phyloP scores from a whole-genome alignment of 441 rosid species.

The Bocquillonia castaneifolia region DNA sequence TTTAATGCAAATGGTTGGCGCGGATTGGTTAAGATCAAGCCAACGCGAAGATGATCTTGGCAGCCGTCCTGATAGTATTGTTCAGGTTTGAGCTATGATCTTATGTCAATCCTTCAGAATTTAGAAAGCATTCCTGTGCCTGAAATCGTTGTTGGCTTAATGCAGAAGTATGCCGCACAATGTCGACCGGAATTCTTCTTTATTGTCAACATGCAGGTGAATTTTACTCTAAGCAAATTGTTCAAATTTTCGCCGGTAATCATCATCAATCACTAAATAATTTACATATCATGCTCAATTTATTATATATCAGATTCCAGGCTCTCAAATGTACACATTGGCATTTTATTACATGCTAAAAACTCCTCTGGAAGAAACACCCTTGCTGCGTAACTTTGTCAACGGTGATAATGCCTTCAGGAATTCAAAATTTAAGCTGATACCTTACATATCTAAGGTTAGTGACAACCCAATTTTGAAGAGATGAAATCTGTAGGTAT shows the following conservation, averaged over 20 bases:
- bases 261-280: not conserved
- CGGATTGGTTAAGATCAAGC: constrained; percentile 82
- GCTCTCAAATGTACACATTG: constrained; percentile 50
- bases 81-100: constrained; percentile 45
- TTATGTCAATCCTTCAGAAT: no score
- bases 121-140: not conserved
- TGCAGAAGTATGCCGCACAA: constrained; percentile 48
- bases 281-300: not conserved
- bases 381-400: constrained; percentile 66
- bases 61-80: constrained; percentile 57
- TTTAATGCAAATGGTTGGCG: constrained; percentile 82
- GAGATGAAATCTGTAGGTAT: not conserved
- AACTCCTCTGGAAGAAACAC: constrained; percentile 68
- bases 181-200: constrained; percentile 80
- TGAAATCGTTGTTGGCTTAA: not conserved
- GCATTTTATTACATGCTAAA: constrained; percentile 70
- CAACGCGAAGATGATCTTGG: constrained; percentile 71
- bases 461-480: constrained; percentile 8
- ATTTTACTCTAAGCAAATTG: not conserved
- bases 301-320: constrained; percentile 68
- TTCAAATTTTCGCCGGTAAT: not conserved
- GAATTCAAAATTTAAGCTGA: constrained; percentile 88
- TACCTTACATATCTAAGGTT: constrained; percentile 87
- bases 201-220: constrained; percentile 70
- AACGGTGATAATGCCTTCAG: constrained; percentile 79